Evolutionary conservation across 2,329 filamentous ascomycete genomes (phyloP), one percentile per base, ranked within the genome.

Genomic region (Rhexocercosporidium sp.): DNA sequence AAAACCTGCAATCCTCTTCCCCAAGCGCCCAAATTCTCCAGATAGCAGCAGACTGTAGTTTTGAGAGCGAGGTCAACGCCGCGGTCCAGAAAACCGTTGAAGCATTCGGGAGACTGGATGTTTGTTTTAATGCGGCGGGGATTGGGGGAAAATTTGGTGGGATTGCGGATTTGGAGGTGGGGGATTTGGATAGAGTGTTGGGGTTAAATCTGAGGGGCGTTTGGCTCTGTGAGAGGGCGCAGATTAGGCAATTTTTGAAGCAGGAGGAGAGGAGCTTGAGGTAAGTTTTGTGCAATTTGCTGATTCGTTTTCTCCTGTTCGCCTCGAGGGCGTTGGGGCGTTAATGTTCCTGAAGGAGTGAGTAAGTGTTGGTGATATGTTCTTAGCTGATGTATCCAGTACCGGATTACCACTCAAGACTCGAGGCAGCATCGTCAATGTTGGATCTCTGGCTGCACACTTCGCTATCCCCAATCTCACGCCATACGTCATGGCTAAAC

Each of bases 71-170:
- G 22, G 57, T 75, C 20, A 65, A 73, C 5, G 46, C 20, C 3
- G 72, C 72, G 3, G 65, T 74, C 2, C n/a, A 41, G 7, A 29
- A 66, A n/a, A 80, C 82, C 12, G 75, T 87, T n/a, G 71, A 78
- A n/a, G 78, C 78, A 37, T 84, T 84, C 62, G 86, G 85, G 4
- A 81, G 81, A 61, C 80, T 88, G 9, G 83, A 87, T 71, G 82
- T 85, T 4, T 84, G 84, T 25, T 84, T 84, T 8, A 87, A 88
- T 62, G 79, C 85, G 3, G 86, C 86, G 0, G 73, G 73, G 0
- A 67, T 75, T 20, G 9, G 12, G 0, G 67, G 66, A 3, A 11
- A 18, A 1, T 25, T 6, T 11, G 73, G 73, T 1, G 71, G 74
- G 3, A 67, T 62, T 11, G 74, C 72, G 22, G 75, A 75, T 27